Conservation (phyloP, 176 grass and related monocot species). For the Calamus simplicifolius region DNA sequence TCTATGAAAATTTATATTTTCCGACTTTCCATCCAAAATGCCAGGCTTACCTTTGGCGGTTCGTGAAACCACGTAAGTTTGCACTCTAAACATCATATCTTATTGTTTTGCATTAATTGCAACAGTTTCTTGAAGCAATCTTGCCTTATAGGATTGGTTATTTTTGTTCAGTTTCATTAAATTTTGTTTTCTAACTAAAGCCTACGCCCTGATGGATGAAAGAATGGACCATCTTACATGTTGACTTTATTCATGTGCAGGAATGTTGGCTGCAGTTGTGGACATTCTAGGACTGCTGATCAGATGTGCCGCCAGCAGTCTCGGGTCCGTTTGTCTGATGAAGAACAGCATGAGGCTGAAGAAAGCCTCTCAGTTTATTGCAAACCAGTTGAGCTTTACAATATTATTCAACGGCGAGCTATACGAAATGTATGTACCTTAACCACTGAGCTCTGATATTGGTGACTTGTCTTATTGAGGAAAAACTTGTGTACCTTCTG, state of each 20-base stretch:
- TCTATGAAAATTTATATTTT: slow-evolving; percentile 6
- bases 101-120: no score
- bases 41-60: slow-evolving; percentile 46
- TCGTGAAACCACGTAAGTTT: slow-evolving; percentile 40
- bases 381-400: slow-evolving; percentile 54
- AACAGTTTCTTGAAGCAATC: neutral
- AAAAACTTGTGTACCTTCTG: no score
- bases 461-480: neutral
- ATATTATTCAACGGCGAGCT: slow-evolving; percentile 48
- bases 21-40: slow-evolving; percentile 21
- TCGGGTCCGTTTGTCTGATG: slow-evolving; percentile 41
- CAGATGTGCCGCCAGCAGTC: slow-evolving; percentile 56
- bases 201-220: no score
- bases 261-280: slow-evolving; percentile 34
- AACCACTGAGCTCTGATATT: neutral
- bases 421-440: slow-evolving; percentile 45
- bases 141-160: neutral
- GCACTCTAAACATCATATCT: no score
- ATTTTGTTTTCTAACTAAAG: no score
- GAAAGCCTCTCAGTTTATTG: slow-evolving; percentile 53
- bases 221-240: no score
- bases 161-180: no score
- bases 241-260: slow-evolving; percentile 14
- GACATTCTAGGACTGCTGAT: slow-evolving; percentile 39
- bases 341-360: slow-evolving; percentile 66